Evolutionary conservation across 2,329 filamentous ascomycete species (phyloP).

Genomic region (Talaromyces amestolkiae): DNA sequence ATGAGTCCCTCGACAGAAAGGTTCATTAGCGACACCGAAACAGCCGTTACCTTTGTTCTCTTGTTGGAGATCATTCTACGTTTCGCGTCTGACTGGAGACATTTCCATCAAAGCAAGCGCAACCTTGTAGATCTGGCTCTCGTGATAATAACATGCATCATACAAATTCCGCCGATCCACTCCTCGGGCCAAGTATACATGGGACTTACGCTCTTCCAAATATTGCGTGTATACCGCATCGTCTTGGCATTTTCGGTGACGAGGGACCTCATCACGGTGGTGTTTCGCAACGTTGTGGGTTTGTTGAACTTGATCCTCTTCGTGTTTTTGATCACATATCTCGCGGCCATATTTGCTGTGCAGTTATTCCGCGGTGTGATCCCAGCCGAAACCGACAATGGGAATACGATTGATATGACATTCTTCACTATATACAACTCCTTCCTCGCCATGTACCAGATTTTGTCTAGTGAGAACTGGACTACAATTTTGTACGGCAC

Average conservation of each 20-base stretch:
- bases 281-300: constrained; percentile 88
- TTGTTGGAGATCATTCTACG: constrained; percentile 79
- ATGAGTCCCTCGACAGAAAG: constrained; percentile 63
- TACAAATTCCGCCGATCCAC: constrained; percentile 78
- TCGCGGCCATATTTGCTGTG: constrained; percentile 87
- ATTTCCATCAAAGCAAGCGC: constrained; percentile 69
- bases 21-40: constrained; percentile 72
- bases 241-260: constrained; percentile 88
- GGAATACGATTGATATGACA: constrained; percentile 65
- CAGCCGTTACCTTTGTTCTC: constrained; percentile 72
- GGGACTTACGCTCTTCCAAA: constrained; percentile 91
- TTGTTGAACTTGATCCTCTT: constrained; percentile 93
- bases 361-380: constrained; percentile 91
- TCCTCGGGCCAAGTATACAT: constrained; percentile 70
- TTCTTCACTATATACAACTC: constrained; percentile 93
- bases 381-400: constrained; percentile 60
- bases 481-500: constrained; percentile 81
- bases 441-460: constrained; percentile 96
- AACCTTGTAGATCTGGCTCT: constrained; percentile 81
- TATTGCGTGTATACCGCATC: constrained; percentile 85
- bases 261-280: constrained; percentile 76
- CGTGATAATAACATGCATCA: constrained; percentile 77
- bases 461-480: constrained; percentile 96
- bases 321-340: constrained; percentile 90
- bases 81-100: constrained; percentile 73